These are phyloP conservation scores for Candida qinlingensis DNA, from an alignment of 805 yeast genomes.

Conservation along the genomic window DNA sequence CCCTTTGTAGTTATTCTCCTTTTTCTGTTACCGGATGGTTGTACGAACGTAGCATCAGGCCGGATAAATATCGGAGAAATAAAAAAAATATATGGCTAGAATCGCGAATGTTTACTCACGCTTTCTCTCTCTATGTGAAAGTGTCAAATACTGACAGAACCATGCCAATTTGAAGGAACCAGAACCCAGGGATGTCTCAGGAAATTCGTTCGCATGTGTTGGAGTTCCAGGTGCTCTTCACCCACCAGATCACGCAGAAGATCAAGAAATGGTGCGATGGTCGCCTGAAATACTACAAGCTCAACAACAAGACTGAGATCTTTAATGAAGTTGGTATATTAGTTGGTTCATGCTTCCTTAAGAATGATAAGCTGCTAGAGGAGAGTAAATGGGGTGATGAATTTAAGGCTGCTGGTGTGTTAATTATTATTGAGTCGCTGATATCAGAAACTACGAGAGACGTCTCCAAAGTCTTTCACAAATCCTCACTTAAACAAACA, in stretches of 20 bases:
- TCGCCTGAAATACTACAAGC: constrained; percentile 14
- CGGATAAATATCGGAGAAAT: too few relatives aligned
- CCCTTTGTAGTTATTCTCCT: too few relatives aligned
- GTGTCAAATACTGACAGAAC: too few relatives aligned
- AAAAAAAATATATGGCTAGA: too few relatives aligned
- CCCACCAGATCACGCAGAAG: constrained; percentile 18
- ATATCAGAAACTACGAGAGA: constrained; percentile 13
- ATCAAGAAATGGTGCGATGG: constrained; percentile 24
- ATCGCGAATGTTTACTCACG: too few relatives aligned
- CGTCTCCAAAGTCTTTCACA: constrained; percentile 13
- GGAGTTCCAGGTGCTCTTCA: constrained; percentile 19
- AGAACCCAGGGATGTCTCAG: constrained; percentile 15
- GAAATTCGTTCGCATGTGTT: constrained; percentile 17
- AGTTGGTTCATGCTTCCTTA: constrained; percentile 14
- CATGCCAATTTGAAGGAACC: too few relatives aligned
- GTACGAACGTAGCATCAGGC: too few relatives aligned
- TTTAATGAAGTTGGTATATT: constrained; percentile 13
- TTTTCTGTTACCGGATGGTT: too few relatives aligned
- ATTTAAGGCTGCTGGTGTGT: constrained; percentile 13
- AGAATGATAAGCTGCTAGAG: constrained; percentile 8
- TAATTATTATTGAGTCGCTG: constrained; percentile 14
- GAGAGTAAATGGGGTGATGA: constrained; percentile 13
- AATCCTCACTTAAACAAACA: background rate
- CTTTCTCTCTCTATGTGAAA: too few relatives aligned
- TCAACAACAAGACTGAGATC: constrained; percentile 20